A percentile compares a stretch with the other conserved stretches of the same genome.
Conservation (phyloP, 768 basidiomycete genomes). For the Suillus sp. region DNA sequence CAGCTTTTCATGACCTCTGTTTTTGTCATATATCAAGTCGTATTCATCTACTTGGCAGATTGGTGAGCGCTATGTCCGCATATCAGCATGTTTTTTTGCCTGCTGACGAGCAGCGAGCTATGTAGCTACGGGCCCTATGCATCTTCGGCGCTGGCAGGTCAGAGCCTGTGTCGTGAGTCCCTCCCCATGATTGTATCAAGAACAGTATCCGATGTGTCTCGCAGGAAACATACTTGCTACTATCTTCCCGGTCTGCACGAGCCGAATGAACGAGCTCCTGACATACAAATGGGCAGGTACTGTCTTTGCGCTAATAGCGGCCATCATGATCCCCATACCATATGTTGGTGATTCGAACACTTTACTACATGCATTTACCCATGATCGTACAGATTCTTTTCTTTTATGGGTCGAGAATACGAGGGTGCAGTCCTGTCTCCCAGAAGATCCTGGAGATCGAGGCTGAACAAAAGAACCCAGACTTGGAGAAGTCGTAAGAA, state of each 20-base stretch:
- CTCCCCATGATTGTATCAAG: not conserved
- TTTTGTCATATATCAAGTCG: slow-evolving; percentile 58
- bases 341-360: slow-evolving; percentile 41
- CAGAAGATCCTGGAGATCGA: slow-evolving; percentile 23
- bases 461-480: slow-evolving; percentile 8
- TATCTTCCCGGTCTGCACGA: slow-evolving; percentile 64
- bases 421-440: slow-evolving; percentile 32
- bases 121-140: slow-evolving; percentile 64
- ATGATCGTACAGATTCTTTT: slow-evolving; percentile 30
- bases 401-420: slow-evolving; percentile 33
- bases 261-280: slow-evolving; percentile 57
- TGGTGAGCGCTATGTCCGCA: slow-evolving; percentile 41
- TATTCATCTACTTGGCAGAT: slow-evolving; percentile 66
- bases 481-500: not conserved
- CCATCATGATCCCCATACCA: slow-evolving; percentile 60
- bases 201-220: not conserved
- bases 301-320: slow-evolving; percentile 54
- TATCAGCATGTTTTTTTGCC: not conserved
- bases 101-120: slow-evolving; percentile 6
- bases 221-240: slow-evolving; percentile 52
- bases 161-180: slow-evolving; percentile 57
- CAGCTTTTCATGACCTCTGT: slow-evolving; percentile 53
- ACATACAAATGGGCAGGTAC: slow-evolving; percentile 64
- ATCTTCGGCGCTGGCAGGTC: slow-evolving; percentile 68
- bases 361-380: not conserved